phyloP scores from a whole-genome alignment of 352 stramenopile genomes.

The Phytophthora colocasiae region DNA sequence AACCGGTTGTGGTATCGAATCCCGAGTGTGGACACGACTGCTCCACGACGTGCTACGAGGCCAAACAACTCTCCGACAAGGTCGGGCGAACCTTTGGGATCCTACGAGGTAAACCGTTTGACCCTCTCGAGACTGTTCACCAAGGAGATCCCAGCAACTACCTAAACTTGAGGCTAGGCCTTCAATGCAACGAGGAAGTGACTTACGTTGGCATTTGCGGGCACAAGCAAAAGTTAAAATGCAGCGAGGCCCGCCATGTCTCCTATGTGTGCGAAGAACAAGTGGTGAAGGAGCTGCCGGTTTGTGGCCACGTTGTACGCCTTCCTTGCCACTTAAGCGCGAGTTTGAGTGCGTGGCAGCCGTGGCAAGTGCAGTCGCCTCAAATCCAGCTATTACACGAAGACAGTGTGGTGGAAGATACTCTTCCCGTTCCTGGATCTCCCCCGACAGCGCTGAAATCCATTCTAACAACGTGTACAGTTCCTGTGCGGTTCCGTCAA shows the following conservation, averaged over 20 bases:
- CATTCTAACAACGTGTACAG: constrained; percentile 46
- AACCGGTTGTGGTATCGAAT: constrained; percentile 57
- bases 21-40: constrained; percentile 77
- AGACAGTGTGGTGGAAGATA: constrained; percentile 52
- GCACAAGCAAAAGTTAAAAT: constrained; percentile 54
- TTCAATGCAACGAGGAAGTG: constrained; percentile 50
- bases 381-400: constrained; percentile 37
- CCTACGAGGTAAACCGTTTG: constrained; percentile 15
- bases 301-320: constrained; percentile 56
- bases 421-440: constrained; percentile 32
- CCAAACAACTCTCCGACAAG: constrained; percentile 17
- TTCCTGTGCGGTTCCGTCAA: constrained; percentile 48
- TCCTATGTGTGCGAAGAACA: constrained; percentile 42
- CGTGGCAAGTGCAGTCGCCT: constrained; percentile 40
- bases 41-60: constrained; percentile 60
- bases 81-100: constrained; percentile 5
- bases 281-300: constrained; percentile 36
- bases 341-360: constrained; percentile 50
- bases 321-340: constrained; percentile 47
- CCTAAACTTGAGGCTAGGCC: constrained; percentile 49
- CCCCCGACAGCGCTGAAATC: constrained; percentile 32
- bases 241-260: constrained; percentile 51
- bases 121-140: constrained; percentile 42
- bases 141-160: constrained; percentile 44
- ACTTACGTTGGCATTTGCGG: constrained; percentile 46